Conservation (phyloP, 1,284 basidiomycete genomes). For the Naganishia sp. region DNA sequence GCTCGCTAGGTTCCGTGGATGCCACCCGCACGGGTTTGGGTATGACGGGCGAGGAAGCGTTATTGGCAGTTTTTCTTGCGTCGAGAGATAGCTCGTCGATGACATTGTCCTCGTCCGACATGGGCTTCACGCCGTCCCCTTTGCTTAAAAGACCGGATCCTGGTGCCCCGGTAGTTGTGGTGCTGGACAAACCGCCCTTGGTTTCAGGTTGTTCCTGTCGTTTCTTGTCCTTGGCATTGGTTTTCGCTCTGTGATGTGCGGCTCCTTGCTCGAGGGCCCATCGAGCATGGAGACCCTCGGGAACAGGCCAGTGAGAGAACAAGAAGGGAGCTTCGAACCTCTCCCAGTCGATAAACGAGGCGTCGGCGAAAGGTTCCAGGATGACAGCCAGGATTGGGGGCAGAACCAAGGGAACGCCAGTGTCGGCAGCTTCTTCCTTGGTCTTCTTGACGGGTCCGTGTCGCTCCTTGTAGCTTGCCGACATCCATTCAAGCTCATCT, state of each 20-base stretch:
- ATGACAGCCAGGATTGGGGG: slow-evolving; percentile 1
- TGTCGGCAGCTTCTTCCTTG: neutral
- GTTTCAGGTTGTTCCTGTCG: neutral
- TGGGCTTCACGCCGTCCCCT: too few relatives aligned
- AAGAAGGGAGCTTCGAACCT: neutral
- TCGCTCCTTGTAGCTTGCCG: neutral
- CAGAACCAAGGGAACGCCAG: neutral
- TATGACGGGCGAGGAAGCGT: too few relatives aligned
- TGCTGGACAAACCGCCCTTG: too few relatives aligned
- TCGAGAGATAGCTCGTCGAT: too few relatives aligned
- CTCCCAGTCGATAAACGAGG: neutral
- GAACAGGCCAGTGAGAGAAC: slow-evolving; percentile 1
- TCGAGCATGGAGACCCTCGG: neutral
- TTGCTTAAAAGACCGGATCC: too few relatives aligned
- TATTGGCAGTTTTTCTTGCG: too few relatives aligned
- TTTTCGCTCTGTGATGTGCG: too few relatives aligned
- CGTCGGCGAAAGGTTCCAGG: neutral
- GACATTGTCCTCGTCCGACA: too few relatives aligned
- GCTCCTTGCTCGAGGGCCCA: neutral
- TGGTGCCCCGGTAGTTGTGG: too few relatives aligned
- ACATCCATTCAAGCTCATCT: neutral
- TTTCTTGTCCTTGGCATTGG: neutral
- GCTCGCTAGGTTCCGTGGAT: too few relatives aligned
- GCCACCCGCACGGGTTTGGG: too few relatives aligned
- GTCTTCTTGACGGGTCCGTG: neutral